phyloP scores from a whole-genome alignment of 352 stramenopile species.

The Globisporangium splendens region DNA sequence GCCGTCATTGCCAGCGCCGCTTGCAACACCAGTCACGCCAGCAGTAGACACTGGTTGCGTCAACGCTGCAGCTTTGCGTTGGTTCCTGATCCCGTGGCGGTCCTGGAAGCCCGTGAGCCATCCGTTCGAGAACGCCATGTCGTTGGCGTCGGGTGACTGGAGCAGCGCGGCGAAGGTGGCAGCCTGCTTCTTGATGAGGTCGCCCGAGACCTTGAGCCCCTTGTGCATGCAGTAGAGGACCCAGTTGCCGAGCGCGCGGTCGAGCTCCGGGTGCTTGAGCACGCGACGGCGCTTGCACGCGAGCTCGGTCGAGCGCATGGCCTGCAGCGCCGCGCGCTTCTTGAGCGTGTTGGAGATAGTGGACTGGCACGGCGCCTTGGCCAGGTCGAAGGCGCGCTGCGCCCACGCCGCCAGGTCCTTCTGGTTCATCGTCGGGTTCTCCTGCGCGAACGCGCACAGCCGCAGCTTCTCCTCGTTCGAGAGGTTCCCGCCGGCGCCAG shows the following conservation, averaged over 20 bases:
- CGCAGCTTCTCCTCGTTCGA: conserved; percentile 54
- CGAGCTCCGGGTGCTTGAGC: conserved; percentile 53
- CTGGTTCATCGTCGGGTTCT: conserved; percentile 45
- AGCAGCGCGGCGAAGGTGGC: conserved; percentile 34
- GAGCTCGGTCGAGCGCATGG: conserved; percentile 26
- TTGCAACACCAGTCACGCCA: not conserved
- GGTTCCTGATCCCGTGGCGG: conserved; percentile 26
- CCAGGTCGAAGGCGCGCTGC: conserved; percentile 43
- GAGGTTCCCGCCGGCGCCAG: conserved; percentile 29
- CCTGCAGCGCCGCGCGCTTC: conserved; percentile 35
- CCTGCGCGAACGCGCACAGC: conserved; percentile 50
- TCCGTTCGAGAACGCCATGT: conserved; percentile 55
- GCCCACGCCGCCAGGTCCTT: conserved; percentile 45
- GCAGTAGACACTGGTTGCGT: not conserved
- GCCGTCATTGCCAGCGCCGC: no score
- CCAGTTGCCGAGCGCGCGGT: conserved; percentile 45
- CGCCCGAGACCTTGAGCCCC: conserved; percentile 20
- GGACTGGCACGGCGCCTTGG: conserved; percentile 40
- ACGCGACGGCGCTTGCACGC: conserved; percentile 34
- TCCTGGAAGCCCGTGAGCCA: conserved; percentile 59
- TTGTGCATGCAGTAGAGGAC: conserved; percentile 32
- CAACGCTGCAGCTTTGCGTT: not conserved
- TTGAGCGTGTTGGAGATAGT: conserved; percentile 63
- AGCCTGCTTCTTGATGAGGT: conserved; percentile 36
- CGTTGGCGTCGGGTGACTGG: conserved; percentile 13